Conservation (phyloP, 139 green algal genomes). For the Chlorella sp. region DNA sequence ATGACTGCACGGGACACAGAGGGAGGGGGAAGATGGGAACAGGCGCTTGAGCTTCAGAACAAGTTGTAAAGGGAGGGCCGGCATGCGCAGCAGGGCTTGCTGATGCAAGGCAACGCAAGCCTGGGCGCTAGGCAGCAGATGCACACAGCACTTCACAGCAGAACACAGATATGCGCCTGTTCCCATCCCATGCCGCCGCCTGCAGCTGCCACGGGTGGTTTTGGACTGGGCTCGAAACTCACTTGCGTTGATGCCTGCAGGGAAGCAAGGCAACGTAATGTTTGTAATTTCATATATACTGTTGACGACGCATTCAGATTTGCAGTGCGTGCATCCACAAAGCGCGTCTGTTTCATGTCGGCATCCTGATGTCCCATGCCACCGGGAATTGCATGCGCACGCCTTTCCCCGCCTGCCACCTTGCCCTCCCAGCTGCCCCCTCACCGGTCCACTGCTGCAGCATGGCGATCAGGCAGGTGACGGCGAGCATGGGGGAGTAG, state of each 20-base stretch:
- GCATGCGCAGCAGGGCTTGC: too few relatives aligned
- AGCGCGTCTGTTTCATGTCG: too few relatives aligned
- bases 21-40: not conserved
- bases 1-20: constrained; percentile 61
- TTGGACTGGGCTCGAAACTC: too few relatives aligned
- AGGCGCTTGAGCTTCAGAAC: too few relatives aligned
- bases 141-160: not conserved
- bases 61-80: too few relatives aligned
- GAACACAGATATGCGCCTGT: not conserved
- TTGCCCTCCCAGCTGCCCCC: not conserved
- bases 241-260: not conserved
- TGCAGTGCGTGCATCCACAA: too few relatives aligned
- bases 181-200: too few relatives aligned
- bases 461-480: constrained; percentile 11
- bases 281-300: too few relatives aligned
- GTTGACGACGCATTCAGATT: too few relatives aligned
- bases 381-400: not conserved
- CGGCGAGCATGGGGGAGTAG: constrained; percentile 14
- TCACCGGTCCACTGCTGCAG: constrained; percentile 21
- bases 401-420: not conserved
- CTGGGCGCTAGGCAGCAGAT: not conserved
- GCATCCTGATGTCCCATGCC: too few relatives aligned
- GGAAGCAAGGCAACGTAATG: too few relatives aligned
- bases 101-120: too few relatives aligned
- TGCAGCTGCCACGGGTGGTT: not conserved